Base-by-base conservation (phyloP, 345 rosid species). In the Cardamine resedifolia region DNA sequence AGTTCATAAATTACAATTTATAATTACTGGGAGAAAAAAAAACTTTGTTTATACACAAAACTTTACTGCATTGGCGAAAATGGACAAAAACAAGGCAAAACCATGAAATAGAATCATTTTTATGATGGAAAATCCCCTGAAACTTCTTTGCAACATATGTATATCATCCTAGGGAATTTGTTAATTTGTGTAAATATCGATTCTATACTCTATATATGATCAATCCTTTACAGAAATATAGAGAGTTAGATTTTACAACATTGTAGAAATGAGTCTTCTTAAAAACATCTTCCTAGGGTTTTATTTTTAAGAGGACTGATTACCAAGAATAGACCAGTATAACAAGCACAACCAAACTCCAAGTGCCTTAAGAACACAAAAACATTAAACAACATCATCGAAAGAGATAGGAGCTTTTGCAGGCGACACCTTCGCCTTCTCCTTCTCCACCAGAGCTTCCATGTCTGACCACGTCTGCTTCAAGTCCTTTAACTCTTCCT, bases 331-430 rank as follows among this genome's bases (percentile, higher is more conserved):
- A 36, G 14, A 36, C 41, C 14, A 6, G 1, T 6, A 30, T 9
- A 30, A 26, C 28, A 26, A 26, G 33, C 1, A 36, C 1, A 10
- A 36, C 41, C 41, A 33, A 33, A 33, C 10, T 33, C 1, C 21
- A 23, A 55, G 16, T 51, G 14, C 39, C 14, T 52, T 14, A 14
- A 34, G 3, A 50, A 23, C 18, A 7, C 3, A 5, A 28, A 6
- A 26, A 24, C 28, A 67, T 51, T 43, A 76, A 56, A 70, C 18
- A 45, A 70, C 20, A 69, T 77, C 72, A 36, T 77, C 48, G 4
- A 76, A 70, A 4, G 66, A 47, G 6, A 48, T 15, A 57, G 75
- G 67, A 56, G 74, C 36, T 58, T 28, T 70, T 9, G 52, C 44
- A 33, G 49, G 39, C 6, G 15, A 39, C 18, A 71, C 52, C 53